phyloP scores from a whole-genome alignment of 2,329 filamentous ascomycete genomes.

The Pseudofabraea citricarpa region DNA sequence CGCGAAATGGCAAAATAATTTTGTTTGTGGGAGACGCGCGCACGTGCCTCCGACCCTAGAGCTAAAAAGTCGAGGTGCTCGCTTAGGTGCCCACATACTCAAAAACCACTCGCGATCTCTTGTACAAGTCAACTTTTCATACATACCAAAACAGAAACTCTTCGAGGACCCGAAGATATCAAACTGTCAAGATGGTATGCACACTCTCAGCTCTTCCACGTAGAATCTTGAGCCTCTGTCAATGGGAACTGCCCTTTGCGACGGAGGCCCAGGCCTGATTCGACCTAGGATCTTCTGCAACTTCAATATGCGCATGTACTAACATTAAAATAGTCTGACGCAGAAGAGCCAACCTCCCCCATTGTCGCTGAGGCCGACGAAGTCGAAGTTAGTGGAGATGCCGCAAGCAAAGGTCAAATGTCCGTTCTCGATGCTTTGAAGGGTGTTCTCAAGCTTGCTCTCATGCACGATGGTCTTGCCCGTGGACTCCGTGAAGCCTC shows the following conservation, averaged over 20 bases:
- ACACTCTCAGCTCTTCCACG: neutral
- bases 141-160: too few species aligned
- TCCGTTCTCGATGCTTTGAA: constrained; percentile 97
- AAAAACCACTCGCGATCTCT: constrained; percentile 1
- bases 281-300: neutral
- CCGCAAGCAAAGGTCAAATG: constrained; percentile 85
- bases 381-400: constrained; percentile 94
- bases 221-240: neutral
- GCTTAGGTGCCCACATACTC: neutral
- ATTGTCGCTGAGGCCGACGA: constrained; percentile 74
- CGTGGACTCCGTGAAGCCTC: constrained; percentile 96
- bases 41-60: too few species aligned
- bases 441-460: constrained; percentile 95
- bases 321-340: constrained; percentile 73
- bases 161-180: constrained; percentile 28
- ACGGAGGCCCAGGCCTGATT: too few species aligned
- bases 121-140: too few species aligned
- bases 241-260: too few species aligned
- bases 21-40: neutral
- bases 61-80: too few species aligned
- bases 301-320: neutral
- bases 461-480: constrained; percentile 99
- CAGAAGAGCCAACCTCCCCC: constrained; percentile 96
- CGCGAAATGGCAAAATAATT: constrained; percentile 7
- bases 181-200: constrained; percentile 22